Evolutionary conservation across 305 asterid species (phyloP).

Genomic region (Stenogyne calaminthoides): DNA sequence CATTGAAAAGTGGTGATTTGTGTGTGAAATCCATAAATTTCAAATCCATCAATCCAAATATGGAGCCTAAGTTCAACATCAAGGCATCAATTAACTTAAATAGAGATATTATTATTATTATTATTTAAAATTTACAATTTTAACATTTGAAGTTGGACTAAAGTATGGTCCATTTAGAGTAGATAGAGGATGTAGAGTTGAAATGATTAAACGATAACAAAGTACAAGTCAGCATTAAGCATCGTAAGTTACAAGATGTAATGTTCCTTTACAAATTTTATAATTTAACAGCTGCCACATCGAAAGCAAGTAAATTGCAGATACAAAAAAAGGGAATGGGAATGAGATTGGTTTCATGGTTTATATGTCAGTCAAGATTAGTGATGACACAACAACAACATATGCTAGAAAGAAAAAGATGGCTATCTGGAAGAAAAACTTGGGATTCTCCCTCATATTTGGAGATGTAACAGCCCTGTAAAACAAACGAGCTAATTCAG

Average conservation of each 20-base stretch:
- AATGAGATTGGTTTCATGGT: constrained; percentile 24
- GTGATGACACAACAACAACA: constrained; percentile 86
- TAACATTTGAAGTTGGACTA: too few relatives aligned
- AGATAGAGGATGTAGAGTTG: neutral
- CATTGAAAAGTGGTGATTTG: too few relatives aligned
- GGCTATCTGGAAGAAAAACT: constrained; percentile 93
- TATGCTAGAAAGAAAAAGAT: constrained; percentile 91
- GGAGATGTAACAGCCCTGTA: constrained; percentile 95
- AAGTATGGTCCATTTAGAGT: too few relatives aligned
- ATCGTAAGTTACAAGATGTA: constrained; percentile 27
- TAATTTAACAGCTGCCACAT: neutral
- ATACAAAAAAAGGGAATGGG: neutral
- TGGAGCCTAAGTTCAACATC: too few relatives aligned
- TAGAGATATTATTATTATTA: too few relatives aligned
- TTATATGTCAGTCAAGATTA: constrained; percentile 87
- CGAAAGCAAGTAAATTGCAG: neutral
- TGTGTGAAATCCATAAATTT: too few relatives aligned
- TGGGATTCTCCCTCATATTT: constrained; percentile 98
- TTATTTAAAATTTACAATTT: too few relatives aligned
- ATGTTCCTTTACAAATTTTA: constrained; percentile 26
- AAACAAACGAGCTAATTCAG: neutral
- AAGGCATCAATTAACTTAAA: too few relatives aligned
- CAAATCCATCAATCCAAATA: too few relatives aligned
- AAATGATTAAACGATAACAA: neutral
- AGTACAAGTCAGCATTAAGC: neutral